Percentiles rank a stretch among this genome's conserved stretches.
These are phyloP conservation scores for Pichia sp. DNA, from an alignment of 1,139 yeast genomes.

Conservation along the genomic window DNA sequence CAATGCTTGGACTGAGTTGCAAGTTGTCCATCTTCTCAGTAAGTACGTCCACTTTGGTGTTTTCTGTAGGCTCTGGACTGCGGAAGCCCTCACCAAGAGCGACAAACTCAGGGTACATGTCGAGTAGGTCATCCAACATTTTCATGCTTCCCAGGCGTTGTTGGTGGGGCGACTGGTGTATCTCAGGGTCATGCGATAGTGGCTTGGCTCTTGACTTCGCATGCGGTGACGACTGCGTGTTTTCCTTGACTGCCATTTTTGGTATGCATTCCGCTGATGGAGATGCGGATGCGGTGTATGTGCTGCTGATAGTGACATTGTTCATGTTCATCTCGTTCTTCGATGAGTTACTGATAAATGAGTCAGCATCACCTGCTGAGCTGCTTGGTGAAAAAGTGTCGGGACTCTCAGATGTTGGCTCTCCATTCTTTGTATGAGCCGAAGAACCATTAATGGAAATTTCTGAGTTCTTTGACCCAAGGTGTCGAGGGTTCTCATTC, in stretches of 20 bases:
- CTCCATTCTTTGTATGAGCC: no score
- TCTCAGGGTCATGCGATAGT: not conserved
- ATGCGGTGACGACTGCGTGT: no score
- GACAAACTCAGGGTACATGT: slow-evolving; percentile 17
- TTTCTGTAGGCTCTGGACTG: not conserved
- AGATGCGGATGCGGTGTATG: slow-evolving; percentile 3
- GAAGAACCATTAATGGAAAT: no score
- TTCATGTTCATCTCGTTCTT: no score
- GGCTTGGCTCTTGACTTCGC: no score
- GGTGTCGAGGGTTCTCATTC: no score
- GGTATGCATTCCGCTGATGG: not conserved
- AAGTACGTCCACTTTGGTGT: not conserved
- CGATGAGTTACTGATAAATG: slow-evolving; percentile 7
- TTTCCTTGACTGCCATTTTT: no score
- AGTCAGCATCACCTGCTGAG: slow-evolving; percentile 6
- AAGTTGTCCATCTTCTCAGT: no score
- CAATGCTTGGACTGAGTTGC: no score
- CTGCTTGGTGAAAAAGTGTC: slow-evolving; percentile 5
- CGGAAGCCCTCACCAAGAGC: not conserved
- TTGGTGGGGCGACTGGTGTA: not conserved
- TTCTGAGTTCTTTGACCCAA: no score
- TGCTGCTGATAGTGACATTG: slow-evolving; percentile 2
- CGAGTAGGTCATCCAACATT: slow-evolving; percentile 19
- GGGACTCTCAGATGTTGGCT: no score
- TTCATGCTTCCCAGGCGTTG: slow-evolving; percentile 12